Conservation (phyloP, 2,329 filamentous ascomycete species). For the Harringtonia lauricola region DNA sequence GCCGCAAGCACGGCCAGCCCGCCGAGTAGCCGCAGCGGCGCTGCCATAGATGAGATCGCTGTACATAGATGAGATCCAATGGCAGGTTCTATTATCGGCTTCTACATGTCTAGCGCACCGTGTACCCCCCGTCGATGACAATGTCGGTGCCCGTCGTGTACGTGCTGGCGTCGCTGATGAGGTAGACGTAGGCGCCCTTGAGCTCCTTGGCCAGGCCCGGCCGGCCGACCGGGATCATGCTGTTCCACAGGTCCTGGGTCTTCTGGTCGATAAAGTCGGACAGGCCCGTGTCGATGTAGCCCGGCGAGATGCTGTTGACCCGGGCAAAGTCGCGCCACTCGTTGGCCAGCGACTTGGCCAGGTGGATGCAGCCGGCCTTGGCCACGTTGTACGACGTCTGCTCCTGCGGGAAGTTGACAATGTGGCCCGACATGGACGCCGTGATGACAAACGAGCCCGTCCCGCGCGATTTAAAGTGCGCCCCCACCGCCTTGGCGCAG, state of each 20-base stretch:
- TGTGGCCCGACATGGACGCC: slow-evolving; percentile 66
- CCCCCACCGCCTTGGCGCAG: slow-evolving; percentile 57
- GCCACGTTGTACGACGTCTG: slow-evolving; percentile 66
- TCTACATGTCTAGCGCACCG: slow-evolving; percentile 33
- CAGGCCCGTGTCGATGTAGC: slow-evolving; percentile 68
- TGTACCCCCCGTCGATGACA: slow-evolving; percentile 66
- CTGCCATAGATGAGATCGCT: too few species aligned
- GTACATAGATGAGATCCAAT: too few species aligned
- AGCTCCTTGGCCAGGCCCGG: slow-evolving; percentile 65
- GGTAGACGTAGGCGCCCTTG: slow-evolving; percentile 73
- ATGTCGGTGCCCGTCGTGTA: slow-evolving; percentile 71
- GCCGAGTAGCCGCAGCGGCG: neutral
- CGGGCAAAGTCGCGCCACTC: slow-evolving; percentile 70
- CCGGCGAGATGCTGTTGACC: slow-evolving; percentile 61
- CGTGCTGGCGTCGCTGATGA: slow-evolving; percentile 71
- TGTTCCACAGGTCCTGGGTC: slow-evolving; percentile 62
- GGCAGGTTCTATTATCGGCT: too few species aligned
- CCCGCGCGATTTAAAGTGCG: slow-evolving; percentile 49
- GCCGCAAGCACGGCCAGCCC: slow-evolving; percentile 8
- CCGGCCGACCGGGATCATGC: slow-evolving; percentile 74
- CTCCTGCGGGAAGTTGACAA: slow-evolving; percentile 66
- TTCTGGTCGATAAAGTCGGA: slow-evolving; percentile 52
- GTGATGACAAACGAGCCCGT: slow-evolving; percentile 68
- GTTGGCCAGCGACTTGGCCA: slow-evolving; percentile 59
- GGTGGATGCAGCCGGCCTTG: slow-evolving; percentile 53